phyloP scores from a whole-genome alignment of 352 stramenopile genomes.

The Phytophthora fragariae region DNA sequence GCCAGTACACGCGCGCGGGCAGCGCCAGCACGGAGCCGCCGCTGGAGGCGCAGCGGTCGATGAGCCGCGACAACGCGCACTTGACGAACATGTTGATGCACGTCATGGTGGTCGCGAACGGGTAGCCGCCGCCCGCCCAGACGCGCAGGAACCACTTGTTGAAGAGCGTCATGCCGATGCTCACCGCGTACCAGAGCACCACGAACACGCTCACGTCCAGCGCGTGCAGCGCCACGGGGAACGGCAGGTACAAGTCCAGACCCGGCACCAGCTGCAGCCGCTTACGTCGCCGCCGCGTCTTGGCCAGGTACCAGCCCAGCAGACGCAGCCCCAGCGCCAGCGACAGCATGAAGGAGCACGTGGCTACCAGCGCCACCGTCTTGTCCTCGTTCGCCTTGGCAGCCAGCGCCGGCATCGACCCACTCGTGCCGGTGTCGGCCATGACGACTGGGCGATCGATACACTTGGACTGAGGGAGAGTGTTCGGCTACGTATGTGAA shows the following conservation, averaged over 20 bases:
- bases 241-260: constrained; percentile 24
- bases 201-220: constrained; percentile 79
- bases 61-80: constrained; percentile 63
- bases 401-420: constrained; percentile 28
- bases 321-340: constrained; percentile 56
- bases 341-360: constrained; percentile 70
- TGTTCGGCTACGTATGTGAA: background rate
- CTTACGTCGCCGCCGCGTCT: constrained; percentile 32
- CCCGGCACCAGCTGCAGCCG: constrained; percentile 25
- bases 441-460: constrained; percentile 25
- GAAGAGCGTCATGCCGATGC: constrained; percentile 88
- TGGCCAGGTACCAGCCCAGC: constrained; percentile 44
- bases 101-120: constrained; percentile 82
- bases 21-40: constrained; percentile 44
- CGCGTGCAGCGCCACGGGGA: constrained; percentile 51
- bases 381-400: constrained; percentile 50
- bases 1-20: constrained; percentile 57
- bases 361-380: constrained; percentile 58
- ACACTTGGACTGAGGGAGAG: constrained; percentile 13
- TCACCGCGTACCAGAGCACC: constrained; percentile 85
- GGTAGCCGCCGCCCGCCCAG: constrained; percentile 73
- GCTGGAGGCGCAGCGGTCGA: constrained; percentile 53
- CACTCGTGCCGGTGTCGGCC: constrained; percentile 14
- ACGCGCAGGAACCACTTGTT: constrained; percentile 87
- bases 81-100: constrained; percentile 86